Evolutionary conservation across 176 grass and related monocot genomes (phyloP).

Genomic region (Aechmea fasciata): DNA sequence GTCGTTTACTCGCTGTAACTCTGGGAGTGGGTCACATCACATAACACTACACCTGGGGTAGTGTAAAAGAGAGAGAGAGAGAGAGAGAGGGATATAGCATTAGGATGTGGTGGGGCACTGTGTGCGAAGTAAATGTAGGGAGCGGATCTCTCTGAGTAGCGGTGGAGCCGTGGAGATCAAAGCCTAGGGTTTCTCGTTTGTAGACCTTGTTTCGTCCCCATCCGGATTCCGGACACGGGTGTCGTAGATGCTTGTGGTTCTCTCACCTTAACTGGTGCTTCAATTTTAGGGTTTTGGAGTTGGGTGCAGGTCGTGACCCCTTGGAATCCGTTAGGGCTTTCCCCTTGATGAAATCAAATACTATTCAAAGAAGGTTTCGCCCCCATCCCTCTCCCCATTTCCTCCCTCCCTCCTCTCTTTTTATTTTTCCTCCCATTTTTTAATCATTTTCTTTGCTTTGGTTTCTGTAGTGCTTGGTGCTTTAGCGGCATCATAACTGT

Average conservation of each 20-base stretch:
- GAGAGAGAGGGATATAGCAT: not conserved
- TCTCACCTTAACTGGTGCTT: not conserved
- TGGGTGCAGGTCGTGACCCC: not conserved
- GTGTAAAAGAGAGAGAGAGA: not conserved
- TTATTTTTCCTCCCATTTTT: too few species aligned
- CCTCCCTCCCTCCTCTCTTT: too few species aligned
- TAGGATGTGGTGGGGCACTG: not conserved
- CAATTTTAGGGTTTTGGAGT: not conserved
- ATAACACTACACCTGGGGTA: not conserved
- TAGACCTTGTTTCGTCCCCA: not conserved
- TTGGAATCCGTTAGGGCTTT: not conserved
- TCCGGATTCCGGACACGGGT: not conserved
- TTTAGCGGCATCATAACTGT: too few species aligned
- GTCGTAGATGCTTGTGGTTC: not conserved
- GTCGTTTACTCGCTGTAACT: slow-evolving; percentile 6
- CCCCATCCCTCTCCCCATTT: too few species aligned
- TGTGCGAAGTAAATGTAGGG: not conserved
- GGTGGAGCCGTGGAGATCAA: too few species aligned
- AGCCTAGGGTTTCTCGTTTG: not conserved
- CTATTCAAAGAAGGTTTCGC: too few species aligned
- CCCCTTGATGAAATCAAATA: too few species aligned
- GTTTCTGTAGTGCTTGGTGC: too few species aligned
- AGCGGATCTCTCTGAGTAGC: not conserved
- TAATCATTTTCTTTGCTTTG: too few species aligned
- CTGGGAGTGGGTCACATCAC: slow-evolving; percentile 15